Conservation (phyloP, 129 eudicot genomes). For the Calendula officinalis region DNA sequence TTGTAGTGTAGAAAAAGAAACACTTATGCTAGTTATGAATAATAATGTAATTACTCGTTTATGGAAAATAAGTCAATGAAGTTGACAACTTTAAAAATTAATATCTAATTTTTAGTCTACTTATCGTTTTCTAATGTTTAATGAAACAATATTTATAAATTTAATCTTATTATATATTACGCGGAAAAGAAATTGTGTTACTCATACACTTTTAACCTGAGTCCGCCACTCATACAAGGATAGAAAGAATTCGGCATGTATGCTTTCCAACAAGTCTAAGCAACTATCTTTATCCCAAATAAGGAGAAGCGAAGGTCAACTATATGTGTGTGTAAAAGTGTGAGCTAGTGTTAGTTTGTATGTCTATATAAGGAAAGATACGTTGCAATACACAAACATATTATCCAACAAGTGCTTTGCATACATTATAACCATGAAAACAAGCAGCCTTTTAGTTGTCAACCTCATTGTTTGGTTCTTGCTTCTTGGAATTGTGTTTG, state of each 20-base stretch:
- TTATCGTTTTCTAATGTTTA: no score
- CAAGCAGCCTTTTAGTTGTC: not conserved
- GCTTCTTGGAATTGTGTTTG: constrained; percentile 24
- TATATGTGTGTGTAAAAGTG: not conserved
- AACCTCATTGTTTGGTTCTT: constrained; percentile 17
- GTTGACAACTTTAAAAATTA: no score
- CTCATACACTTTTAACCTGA: no score
- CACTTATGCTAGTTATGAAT: no score
- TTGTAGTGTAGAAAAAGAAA: no score
- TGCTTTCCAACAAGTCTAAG: constrained; percentile 24
- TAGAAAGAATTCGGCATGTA: constrained; percentile 5
- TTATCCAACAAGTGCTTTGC: not conserved
- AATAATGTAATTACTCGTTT: no score
- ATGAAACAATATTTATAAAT: no score
- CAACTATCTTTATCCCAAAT: constrained; percentile 29
- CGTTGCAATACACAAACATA: constrained; percentile 3
- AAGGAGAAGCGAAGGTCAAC: constrained; percentile 20
- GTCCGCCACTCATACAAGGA: not conserved
- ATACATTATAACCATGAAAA: constrained; percentile 21
- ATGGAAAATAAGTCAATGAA: no score
- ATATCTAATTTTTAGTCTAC: no score
- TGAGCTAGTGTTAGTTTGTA: not conserved
- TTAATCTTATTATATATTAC: no score
- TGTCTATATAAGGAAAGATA: constrained; percentile 6
- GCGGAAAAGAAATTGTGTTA: no score